phyloP scores from a whole-genome alignment of 768 basidiomycete genomes.

The Termitomyces sp. region DNA sequence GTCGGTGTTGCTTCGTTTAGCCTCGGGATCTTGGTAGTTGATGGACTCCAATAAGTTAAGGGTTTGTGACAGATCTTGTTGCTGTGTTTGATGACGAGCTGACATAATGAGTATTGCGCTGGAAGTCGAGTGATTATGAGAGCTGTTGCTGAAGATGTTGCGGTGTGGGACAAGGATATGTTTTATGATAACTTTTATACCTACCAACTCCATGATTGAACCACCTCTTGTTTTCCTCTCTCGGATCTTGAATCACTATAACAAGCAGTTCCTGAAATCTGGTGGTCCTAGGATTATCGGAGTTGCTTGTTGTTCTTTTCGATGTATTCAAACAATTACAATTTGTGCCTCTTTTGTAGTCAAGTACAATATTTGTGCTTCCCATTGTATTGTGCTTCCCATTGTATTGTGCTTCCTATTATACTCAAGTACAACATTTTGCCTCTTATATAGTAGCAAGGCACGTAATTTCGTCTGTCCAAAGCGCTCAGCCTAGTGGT shows the following conservation, averaged over 20 bases:
- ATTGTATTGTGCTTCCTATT: no score
- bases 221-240: neutral
- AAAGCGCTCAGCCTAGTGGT: no score
- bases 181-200: neutral
- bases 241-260: no score
- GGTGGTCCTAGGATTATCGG: neutral
- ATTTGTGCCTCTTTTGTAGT: no score
- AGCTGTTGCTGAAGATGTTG: neutral
- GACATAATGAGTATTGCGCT: neutral
- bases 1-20: neutral
- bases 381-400: no score
- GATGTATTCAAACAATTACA: no score
- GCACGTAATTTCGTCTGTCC: no score
- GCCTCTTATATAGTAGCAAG: no score
- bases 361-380: no score
- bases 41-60: neutral
- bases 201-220: neutral
- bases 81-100: neutral
- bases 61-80: neutral
- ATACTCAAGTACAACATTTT: no score
- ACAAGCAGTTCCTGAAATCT: no score
- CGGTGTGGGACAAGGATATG: neutral
- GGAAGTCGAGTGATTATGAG: neutral
- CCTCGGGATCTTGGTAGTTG: neutral
- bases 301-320: neutral